These are phyloP conservation scores for Hypomyces rosellus DNA, from an alignment of 2,329 filamentous ascomycete genomes.

Conservation along the genomic window DNA sequence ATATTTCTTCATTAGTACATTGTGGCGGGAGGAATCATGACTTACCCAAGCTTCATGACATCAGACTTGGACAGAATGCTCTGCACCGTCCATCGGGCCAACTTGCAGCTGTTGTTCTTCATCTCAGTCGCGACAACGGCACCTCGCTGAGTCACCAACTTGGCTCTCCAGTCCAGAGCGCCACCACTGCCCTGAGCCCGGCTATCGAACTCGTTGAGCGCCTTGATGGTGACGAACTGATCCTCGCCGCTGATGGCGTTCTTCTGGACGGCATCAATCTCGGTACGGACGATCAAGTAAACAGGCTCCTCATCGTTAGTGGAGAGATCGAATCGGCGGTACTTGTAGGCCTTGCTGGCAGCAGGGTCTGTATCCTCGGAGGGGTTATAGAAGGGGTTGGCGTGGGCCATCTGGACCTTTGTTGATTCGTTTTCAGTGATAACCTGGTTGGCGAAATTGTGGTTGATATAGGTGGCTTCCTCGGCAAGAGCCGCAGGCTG, in stretches of 20 bases:
- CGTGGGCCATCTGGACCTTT: conserved; percentile 78
- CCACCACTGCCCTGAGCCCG: conserved; percentile 94
- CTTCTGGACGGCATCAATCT: conserved; percentile 93
- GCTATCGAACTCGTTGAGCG: conserved; percentile 97
- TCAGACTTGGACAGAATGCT: conserved; percentile 96
- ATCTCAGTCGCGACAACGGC: conserved; percentile 98
- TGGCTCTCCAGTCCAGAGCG: conserved; percentile 93
- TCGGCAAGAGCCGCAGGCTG: conserved; percentile 87
- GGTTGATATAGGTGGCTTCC: conserved; percentile 99
- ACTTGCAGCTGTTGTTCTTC: conserved; percentile 99
- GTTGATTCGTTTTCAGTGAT: conserved; percentile 72
- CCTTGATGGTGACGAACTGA: conserved; percentile 87
- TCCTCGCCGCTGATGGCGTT: conserved; percentile 89
- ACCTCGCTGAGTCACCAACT: conserved; percentile 90
- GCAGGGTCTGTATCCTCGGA: conserved; percentile 88
- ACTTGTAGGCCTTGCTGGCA: conserved; percentile 96
- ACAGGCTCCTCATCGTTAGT: conserved; percentile 92
- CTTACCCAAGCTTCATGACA: conserved; percentile 93
- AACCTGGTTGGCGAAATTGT: conserved; percentile 97
- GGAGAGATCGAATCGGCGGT: conserved; percentile 92
- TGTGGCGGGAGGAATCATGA: too few species aligned
- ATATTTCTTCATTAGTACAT: background rate
- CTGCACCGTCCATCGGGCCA: conserved; percentile 95
- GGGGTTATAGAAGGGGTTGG: conserved; percentile 96
- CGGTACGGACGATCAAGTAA: conserved; percentile 87